phyloP scores from a whole-genome alignment of 768 basidiomycete genomes.

The Rubroboletus satanas region DNA sequence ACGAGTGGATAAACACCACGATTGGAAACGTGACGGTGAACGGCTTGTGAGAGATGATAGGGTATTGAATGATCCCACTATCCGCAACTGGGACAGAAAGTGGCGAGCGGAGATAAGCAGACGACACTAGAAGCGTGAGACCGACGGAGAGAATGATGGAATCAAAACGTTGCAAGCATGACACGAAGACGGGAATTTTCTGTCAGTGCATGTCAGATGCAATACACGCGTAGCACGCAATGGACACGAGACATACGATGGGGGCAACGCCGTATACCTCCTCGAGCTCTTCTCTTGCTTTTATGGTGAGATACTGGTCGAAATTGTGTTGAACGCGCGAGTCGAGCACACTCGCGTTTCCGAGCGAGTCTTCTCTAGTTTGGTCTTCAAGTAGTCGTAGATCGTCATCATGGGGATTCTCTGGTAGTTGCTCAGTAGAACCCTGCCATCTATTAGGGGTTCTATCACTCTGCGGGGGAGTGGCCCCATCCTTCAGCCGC shows the following conservation, averaged over 20 bases:
- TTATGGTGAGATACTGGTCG: conserved; percentile 58
- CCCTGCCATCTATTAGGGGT: conserved; percentile 7
- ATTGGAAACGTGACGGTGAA: conserved; percentile 41
- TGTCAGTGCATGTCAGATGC: conserved; percentile 25
- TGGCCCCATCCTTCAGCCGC: conserved; percentile 18
- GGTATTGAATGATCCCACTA: conserved; percentile 12
- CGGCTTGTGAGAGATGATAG: conserved; percentile 30
- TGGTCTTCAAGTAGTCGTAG: conserved; percentile 22
- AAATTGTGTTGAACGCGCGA: conserved; percentile 61
- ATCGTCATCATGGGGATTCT: conserved; percentile 15
- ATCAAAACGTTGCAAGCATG: conserved; percentile 73
- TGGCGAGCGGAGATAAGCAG: conserved; percentile 57
- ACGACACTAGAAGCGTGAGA: conserved; percentile 47
- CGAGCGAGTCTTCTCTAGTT: background rate
- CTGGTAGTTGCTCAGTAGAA: conserved; percentile 6
- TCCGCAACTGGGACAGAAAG: conserved; percentile 33
- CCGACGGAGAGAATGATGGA: conserved; percentile 69
- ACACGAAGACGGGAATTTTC: conserved; percentile 77
- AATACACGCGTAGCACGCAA: background rate
- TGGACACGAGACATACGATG: conserved; percentile 50
- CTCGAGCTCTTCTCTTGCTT: conserved; percentile 71
- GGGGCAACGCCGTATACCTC: conserved; percentile 76
- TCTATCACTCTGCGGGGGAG: conserved; percentile 8
- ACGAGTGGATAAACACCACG: conserved; percentile 46
- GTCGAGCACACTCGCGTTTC: conserved; percentile 19